Evolutionary conservation across 2,329 filamentous ascomycete species (phyloP).

Genomic region (Cladorrhinum sp.): DNA sequence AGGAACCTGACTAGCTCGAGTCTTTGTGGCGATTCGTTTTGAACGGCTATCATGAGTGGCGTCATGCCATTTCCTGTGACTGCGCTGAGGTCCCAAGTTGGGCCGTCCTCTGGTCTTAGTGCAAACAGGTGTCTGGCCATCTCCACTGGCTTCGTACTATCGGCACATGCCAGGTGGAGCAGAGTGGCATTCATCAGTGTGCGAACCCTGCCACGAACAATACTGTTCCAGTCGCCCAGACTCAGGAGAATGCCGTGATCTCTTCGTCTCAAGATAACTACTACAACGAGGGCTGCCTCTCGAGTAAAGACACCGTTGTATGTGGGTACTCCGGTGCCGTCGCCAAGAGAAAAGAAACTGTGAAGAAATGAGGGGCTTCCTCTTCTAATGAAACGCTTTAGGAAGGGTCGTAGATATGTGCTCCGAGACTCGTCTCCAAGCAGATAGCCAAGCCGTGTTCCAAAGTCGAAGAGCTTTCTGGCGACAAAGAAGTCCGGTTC

Average conservation of each 20-base stretch:
- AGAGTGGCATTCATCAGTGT: not conserved
- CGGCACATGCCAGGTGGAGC: not conserved
- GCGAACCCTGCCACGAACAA: not conserved
- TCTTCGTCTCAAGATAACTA: not conserved
- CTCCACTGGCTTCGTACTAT: not conserved
- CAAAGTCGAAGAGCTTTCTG: not conserved
- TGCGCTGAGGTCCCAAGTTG: not conserved
- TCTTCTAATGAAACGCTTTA: not conserved
- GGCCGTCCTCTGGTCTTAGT: not conserved
- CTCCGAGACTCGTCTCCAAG: not conserved
- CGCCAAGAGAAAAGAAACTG: not conserved
- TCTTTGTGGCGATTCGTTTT: not conserved
- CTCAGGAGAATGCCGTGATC: not conserved
- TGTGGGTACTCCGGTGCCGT: not conserved
- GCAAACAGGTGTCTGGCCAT: not conserved
- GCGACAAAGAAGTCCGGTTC: not conserved
- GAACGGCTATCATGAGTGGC: not conserved
- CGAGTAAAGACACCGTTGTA: not conserved
- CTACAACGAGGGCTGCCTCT: not conserved
- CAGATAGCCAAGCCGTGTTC: not conserved
- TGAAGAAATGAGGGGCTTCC: not conserved
- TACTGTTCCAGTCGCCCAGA: not conserved
- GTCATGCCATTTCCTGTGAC: not conserved
- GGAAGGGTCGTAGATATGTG: not conserved
- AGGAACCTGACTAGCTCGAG: not conserved